These are phyloP conservation scores for Tuber aestivum DNA, from an alignment of 495 filamentous ascomycete genomes.

Conservation along the genomic window DNA sequence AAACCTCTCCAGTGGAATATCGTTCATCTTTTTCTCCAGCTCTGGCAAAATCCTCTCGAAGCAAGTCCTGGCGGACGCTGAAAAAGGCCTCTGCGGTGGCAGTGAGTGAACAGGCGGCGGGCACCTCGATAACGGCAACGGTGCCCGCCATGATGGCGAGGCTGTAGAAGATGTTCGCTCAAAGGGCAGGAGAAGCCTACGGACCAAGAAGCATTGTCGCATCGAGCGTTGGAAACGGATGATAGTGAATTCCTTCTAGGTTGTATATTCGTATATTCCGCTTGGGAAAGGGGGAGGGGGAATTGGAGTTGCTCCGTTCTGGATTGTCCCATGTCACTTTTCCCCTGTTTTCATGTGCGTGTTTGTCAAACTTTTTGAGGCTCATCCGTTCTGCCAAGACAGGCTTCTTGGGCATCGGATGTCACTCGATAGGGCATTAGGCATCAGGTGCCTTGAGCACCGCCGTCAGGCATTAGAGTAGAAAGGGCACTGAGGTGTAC, in stretches of 20 bases:
- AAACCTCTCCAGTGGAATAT: conserved; percentile 84
- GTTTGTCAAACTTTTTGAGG: not conserved
- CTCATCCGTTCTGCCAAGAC: not conserved
- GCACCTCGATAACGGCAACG: not conserved
- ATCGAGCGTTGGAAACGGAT: conserved; percentile 14
- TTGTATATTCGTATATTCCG: not conserved
- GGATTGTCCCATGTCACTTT: not conserved
- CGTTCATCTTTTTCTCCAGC: conserved; percentile 74
- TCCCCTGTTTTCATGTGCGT: not conserved
- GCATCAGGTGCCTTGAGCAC: no score
- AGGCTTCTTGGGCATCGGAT: not conserved
- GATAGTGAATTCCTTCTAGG: not conserved
- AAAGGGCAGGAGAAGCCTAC: conserved; percentile 32
- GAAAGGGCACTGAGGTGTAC: not conserved
- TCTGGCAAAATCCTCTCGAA: conserved; percentile 45
- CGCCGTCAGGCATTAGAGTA: not conserved
- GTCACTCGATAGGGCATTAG: not conserved
- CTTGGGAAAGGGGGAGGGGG: not conserved
- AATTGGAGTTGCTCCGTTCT: not conserved
- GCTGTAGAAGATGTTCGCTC: conserved; percentile 4
- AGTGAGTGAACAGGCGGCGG: not conserved
- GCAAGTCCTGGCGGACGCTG: conserved; percentile 11
- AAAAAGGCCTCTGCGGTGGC: conserved; percentile 13
- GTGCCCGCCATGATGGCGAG: conserved; percentile 3
- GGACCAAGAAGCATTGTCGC: conserved; percentile 34